Base-by-base conservation (phyloP, 352 stramenopile species). In the Phytopythium boreale region DNA sequence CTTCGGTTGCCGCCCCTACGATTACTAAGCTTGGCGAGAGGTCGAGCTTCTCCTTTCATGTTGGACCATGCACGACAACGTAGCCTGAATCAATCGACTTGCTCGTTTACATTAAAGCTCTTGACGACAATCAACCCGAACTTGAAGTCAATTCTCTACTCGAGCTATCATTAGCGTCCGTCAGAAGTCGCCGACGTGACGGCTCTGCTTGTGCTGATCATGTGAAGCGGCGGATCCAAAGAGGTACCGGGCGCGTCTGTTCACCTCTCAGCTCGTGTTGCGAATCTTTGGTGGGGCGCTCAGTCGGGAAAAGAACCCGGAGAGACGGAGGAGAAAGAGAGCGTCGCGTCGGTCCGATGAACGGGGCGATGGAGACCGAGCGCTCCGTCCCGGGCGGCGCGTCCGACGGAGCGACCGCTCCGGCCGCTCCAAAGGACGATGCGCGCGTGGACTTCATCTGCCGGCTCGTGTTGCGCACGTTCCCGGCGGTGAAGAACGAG, bases 371-470 rank as follows among this genome's bases (percentile, higher is more conserved):
- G 39, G 56, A 61, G 39, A 39, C 39, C 12, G 37, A 52, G 39
- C 56, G 37, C 22, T 22, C 47, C 47, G 22, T 34, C 47, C 11
- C 26, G 4, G 47, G 43, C 1, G 47, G 43, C 1, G 20, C 43
- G 5, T 24, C 14, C 8, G 47, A 55, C 12, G 24, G 0, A 7
- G 26, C 24, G 14, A 12, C 47, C 29, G 43, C 1, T 14, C 6
- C 46, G 14, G 27, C n/a, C 14, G 29, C 63, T 1, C 81, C 79
- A 1, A 84, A 80, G 56, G 84, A 93, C 50, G 80, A 93, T 52
- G 64, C 68, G 29, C 68, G 82, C 0, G 73, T 93, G 19, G 80
- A 90, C 20, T 91, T 89, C 64, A 86, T 93, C 27, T 80, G 84
- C 0, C 66, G 68, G 2, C 72, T 86, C 19, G 77, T 93, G 61